These are phyloP conservation scores for Hygrocybe coccinea DNA, from an alignment of 768 basidiomycete species.

Conservation along the genomic window DNA sequence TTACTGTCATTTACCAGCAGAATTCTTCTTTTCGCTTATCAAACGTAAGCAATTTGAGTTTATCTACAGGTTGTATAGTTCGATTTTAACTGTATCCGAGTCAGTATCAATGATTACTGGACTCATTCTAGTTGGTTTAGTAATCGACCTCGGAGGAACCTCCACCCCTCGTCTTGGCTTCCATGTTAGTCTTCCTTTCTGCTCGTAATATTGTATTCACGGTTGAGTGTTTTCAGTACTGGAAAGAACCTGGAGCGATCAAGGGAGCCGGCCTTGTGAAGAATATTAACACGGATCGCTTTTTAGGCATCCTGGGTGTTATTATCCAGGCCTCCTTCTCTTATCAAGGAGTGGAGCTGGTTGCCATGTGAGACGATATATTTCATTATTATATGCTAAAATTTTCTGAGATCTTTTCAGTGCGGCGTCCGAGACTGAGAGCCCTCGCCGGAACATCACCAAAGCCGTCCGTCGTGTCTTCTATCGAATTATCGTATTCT, in stretches of 20 bases:
- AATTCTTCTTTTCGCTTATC: slow-evolving; percentile 62
- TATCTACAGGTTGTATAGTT: not conserved
- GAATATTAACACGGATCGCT: slow-evolving; percentile 43
- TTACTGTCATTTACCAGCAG: slow-evolving; percentile 35
- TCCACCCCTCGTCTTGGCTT: slow-evolving; percentile 66
- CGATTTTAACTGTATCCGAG: not conserved
- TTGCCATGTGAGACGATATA: slow-evolving; percentile 48
- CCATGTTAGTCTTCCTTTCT: slow-evolving; percentile 37
- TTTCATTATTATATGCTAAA: not conserved
- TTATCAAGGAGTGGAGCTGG: slow-evolving; percentile 72
- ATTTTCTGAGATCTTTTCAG: slow-evolving; percentile 29
- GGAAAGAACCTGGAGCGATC: slow-evolving; percentile 67
- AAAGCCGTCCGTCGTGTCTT: slow-evolving; percentile 75
- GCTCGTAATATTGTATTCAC: not conserved
- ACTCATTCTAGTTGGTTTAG: slow-evolving; percentile 57
- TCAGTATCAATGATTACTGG: slow-evolving; percentile 56
- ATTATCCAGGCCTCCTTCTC: slow-evolving; percentile 64
- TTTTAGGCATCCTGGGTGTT: slow-evolving; percentile 41
- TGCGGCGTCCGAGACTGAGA: slow-evolving; percentile 72
- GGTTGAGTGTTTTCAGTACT: slow-evolving; percentile 39
- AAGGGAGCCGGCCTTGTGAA: slow-evolving; percentile 39
- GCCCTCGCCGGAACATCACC: slow-evolving; percentile 72
- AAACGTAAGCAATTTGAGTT: slow-evolving; percentile 42
- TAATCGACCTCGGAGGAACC: slow-evolving; percentile 76
- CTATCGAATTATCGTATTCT: slow-evolving; percentile 76